A percentile compares a stretch with the other conserved stretches of the same genome.
These are phyloP conservation scores for Butyriboletus loyo DNA, from an alignment of 768 basidiomycete genomes.

Conservation along the genomic window DNA sequence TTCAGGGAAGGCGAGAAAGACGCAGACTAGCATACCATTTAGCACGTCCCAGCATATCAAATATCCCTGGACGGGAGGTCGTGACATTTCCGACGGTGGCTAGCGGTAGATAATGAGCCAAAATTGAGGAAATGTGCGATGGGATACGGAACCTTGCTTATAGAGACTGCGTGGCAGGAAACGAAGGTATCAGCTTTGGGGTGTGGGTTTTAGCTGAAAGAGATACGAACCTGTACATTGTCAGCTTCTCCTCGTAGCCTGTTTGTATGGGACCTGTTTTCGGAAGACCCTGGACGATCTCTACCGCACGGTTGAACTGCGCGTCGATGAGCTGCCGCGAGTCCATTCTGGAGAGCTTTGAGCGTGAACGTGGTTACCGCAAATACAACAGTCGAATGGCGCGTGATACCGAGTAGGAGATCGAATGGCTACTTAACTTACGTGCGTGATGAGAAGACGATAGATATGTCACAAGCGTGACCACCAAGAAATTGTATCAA, in stretches of 20 bases:
- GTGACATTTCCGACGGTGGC: constrained; percentile 90
- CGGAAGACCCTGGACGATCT: constrained; percentile 89
- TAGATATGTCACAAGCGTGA: constrained; percentile 1
- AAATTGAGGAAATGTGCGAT: background rate
- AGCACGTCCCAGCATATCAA: constrained; percentile 88
- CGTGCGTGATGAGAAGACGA: constrained; percentile 19
- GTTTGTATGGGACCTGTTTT: constrained; percentile 96
- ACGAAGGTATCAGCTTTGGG: constrained; percentile 8
- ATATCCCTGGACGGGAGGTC: constrained; percentile 74
- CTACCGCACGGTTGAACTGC: constrained; percentile 91
- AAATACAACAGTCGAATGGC: background rate
- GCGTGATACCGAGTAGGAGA: background rate
- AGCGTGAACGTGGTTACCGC: background rate
- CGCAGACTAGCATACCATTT: constrained; percentile 66
- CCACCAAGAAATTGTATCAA: too few relatives aligned
- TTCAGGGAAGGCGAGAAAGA: constrained; percentile 4
- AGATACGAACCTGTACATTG: constrained; percentile 77
- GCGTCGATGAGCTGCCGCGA: constrained; percentile 67
- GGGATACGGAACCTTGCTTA: constrained; percentile 71
- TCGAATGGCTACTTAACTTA: background rate
- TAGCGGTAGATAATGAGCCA: constrained; percentile 29
- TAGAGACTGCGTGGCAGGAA: constrained; percentile 59
- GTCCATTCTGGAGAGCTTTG: constrained; percentile 42
- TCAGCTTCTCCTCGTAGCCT: constrained; percentile 90
- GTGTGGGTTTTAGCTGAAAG: background rate